These are phyloP conservation scores for Dipodascopsis uninucleata DNA, from an alignment of 805 yeast species.

Conservation along the genomic window DNA sequence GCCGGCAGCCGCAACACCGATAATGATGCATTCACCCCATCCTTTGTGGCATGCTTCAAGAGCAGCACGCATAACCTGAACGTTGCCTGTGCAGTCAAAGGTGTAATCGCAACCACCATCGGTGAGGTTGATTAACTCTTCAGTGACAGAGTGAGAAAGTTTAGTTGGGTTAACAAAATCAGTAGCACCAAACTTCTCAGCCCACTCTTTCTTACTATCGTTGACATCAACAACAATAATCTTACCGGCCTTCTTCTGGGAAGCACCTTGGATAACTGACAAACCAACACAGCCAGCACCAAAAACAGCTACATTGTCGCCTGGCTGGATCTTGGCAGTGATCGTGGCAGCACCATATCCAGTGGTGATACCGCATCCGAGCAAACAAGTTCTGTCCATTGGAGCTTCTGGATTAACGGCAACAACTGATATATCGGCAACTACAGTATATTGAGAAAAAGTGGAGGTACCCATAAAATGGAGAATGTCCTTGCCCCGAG, in stretches of 20 bases:
- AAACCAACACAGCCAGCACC: conserved; percentile 98
- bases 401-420: conserved; percentile 83
- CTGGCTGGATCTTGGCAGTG: conserved; percentile 85
- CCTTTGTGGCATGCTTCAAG: conserved; percentile 98
- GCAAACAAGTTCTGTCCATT: conserved; percentile 79
- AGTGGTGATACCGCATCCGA: conserved; percentile 98
- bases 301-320: conserved; percentile 92
- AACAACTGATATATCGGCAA: conserved; percentile 94
- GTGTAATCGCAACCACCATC: conserved; percentile 97
- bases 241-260: conserved; percentile 71
- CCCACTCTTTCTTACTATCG: conserved; percentile 80
- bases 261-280: conserved; percentile 94
- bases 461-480: conserved; percentile 99
- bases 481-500: conserved; percentile 71
- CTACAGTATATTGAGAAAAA: conserved; percentile 95
- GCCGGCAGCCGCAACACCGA: conserved; percentile 99
- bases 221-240: conserved; percentile 82
- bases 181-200: conserved; percentile 87
- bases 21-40: conserved; percentile 93
- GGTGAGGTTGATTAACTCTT: conserved; percentile 78
- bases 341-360: conserved; percentile 97
- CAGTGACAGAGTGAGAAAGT: conserved; percentile 69
- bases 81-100: conserved; percentile 98
- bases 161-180: conserved; percentile 85
- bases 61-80: conserved; percentile 90